These are phyloP conservation scores for Xylariaceae sp. DNA, from an alignment of 2,329 filamentous ascomycete species.

Conservation along the genomic window DNA sequence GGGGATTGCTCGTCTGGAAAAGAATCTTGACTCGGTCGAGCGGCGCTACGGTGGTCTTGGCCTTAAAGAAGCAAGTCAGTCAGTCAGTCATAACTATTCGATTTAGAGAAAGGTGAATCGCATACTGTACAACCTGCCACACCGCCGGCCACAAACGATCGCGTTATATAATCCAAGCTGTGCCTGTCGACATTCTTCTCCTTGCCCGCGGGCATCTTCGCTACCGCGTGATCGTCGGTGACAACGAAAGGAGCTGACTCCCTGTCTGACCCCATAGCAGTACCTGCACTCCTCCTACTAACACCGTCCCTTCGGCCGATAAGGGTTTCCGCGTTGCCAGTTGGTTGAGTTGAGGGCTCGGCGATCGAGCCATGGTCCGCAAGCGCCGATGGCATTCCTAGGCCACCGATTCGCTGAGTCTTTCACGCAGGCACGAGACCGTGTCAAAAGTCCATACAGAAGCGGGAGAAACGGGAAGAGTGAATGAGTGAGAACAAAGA, in stretches of 20 bases:
- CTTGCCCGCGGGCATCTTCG: conserved; percentile 33
- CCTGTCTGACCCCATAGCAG: conserved; percentile 19
- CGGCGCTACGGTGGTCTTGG: conserved; percentile 90
- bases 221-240: conserved; percentile 43
- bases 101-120: conserved; percentile 17
- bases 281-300: conserved; percentile 23
- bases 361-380: conserved; percentile 56
- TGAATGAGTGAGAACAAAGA: background rate
- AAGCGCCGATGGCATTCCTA: conserved; percentile 51
- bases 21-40: conserved; percentile 98
- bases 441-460: conserved; percentile 17
- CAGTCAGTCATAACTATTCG: conserved; percentile 1
- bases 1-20: conserved; percentile 90
- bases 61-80: conserved; percentile 46
- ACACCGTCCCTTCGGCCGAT: conserved; percentile 30
- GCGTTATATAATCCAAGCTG: conserved; percentile 76
- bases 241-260: conserved; percentile 36
- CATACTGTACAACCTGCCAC: conserved; percentile 86
- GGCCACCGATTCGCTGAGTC: conserved; percentile 25
- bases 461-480: background rate
- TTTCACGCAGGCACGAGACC: background rate
- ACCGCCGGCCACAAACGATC: conserved; percentile 81
- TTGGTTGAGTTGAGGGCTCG: conserved; percentile 42
- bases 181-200: conserved; percentile 57
- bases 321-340: conserved; percentile 28